Evolutionary conservation across 768 basidiomycete genomes (phyloP), one percentile per base, ranked within the genome.

Genomic region (Hygrophorus pudorinus): DNA sequence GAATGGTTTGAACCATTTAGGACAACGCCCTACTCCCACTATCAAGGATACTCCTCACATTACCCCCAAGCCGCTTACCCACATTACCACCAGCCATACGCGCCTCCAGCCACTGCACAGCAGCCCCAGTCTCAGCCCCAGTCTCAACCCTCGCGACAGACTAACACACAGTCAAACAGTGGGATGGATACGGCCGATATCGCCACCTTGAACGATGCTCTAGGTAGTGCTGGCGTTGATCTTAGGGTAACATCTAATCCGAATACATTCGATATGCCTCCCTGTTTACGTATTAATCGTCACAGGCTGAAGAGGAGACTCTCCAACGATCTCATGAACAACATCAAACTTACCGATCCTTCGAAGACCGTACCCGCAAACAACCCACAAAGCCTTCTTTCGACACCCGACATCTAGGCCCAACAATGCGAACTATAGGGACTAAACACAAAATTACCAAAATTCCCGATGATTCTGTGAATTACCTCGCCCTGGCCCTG

Each of bases 181-280:
- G 64, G 62, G 1, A 66, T 78, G 45, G 83, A 84, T 51, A 78
- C 77, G 2, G 63, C 79, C 3, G 86, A 89, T 53, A 75, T 89
- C 28, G 76, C 85, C 9, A 85, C 82, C 5, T 55, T 91, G 34
- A 89, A 87, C 45, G 87, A 91, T 52, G 88, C 86, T 3, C 64
- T 91, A 1, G 88, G 86, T 4, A 87, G 85, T 55, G 87, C 86
- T 5, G 87, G 88, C 9, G 86, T 91, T 5, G 88, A 91, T 63
- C 64, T 91, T n/a, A 65, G 83, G 57, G 86, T 85, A 51, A 49
- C 7, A 7, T 24, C 7, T 7, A 24, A 24, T 3, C 7, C 24
- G 24, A 24, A 71, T 60, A 56, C 50, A 21, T 44, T 27, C 21
- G 31, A 41, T 27, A 10, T 28, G 21, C 40, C 12, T 42, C 14